Evolutionary conservation across 2,329 filamentous ascomycete species (phyloP).

Genomic region (Lojkania enalia): DNA sequence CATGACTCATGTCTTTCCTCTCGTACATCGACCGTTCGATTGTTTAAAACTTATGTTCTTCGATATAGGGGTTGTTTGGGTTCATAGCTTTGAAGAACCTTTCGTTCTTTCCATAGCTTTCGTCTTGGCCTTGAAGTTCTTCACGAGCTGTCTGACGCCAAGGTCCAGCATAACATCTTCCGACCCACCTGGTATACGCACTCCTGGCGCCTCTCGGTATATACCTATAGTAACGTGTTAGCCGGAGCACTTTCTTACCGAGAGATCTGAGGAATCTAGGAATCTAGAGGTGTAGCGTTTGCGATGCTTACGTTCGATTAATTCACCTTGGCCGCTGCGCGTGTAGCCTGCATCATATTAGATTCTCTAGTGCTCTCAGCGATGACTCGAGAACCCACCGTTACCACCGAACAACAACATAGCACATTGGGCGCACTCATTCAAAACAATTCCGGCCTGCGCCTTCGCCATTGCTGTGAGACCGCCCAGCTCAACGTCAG

Average conservation of each 20-base stretch:
- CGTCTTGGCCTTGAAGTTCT: constrained; percentile 65
- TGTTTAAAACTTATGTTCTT: background rate
- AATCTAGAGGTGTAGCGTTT: background rate
- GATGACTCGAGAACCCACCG: too few relatives aligned
- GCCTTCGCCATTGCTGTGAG: constrained; percentile 74
- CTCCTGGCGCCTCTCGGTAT: constrained; percentile 65
- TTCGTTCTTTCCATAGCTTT: constrained; percentile 53
- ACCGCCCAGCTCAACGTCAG: constrained; percentile 68
- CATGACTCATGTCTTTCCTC: too few relatives aligned
- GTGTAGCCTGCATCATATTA: too few relatives aligned
- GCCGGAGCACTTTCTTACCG: constrained; percentile 2
- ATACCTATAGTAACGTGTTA: constrained; percentile 51
- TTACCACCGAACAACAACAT: constrained; percentile 75
- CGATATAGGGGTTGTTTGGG: background rate
- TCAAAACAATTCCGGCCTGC: constrained; percentile 70
- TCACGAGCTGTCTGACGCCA: constrained; percentile 69
- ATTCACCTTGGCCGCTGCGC: constrained; percentile 68
- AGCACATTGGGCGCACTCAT: constrained; percentile 70
- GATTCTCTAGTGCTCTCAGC: too few relatives aligned
- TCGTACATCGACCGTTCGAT: too few relatives aligned
- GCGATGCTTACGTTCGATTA: constrained; percentile 65
- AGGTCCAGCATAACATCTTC: constrained; percentile 76
- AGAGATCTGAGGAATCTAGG: background rate
- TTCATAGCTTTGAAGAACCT: constrained; percentile 51
- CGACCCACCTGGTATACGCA: constrained; percentile 66